Conservation (phyloP, 495 filamentous ascomycete genomes). For the Lasiosphaeris hirsuta region DNA sequence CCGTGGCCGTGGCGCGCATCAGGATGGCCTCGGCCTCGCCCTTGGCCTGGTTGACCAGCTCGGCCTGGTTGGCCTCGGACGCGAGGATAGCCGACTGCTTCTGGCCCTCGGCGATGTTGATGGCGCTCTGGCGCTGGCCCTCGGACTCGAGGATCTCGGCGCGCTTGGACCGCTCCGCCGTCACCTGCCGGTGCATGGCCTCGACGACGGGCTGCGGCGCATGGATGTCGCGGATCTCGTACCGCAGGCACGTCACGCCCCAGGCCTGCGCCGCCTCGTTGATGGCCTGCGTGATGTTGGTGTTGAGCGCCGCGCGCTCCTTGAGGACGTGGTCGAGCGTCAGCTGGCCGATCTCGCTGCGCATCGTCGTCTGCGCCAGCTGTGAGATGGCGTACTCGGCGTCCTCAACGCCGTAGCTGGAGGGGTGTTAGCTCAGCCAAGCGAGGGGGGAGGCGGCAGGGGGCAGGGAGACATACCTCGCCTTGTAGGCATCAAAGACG, state of each 20-base stretch:
- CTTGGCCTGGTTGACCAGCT: slow-evolving; percentile 85
- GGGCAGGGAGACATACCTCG: slow-evolving; percentile 55
- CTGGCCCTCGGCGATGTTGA: slow-evolving; percentile 95
- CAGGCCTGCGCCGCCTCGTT: slow-evolving; percentile 96
- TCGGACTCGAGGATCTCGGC: slow-evolving; percentile 96
- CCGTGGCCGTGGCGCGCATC: slow-evolving; percentile 80
- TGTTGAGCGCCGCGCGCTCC: slow-evolving; percentile 91
- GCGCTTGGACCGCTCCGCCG: slow-evolving; percentile 91
- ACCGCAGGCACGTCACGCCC: slow-evolving; percentile 93
- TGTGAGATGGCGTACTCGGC: slow-evolving; percentile 98
- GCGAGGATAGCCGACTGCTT: slow-evolving; percentile 96
- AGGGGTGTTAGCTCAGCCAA: not conserved
- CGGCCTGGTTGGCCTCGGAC: slow-evolving; percentile 83
- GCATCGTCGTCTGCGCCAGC: slow-evolving; percentile 97
- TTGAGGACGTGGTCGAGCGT: slow-evolving; percentile 96
- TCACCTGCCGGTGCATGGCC: slow-evolving; percentile 98
- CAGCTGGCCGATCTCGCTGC: slow-evolving; percentile 93
- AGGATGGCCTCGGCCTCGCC: slow-evolving; percentile 94
- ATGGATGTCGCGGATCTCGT: slow-evolving; percentile 98
- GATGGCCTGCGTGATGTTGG: slow-evolving; percentile 95
- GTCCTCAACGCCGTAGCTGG: slow-evolving; percentile 94
- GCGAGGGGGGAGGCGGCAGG: slow-evolving; percentile 11
- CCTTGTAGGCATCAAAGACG: slow-evolving; percentile 96
- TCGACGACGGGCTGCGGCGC: slow-evolving; percentile 88
- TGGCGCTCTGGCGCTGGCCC: slow-evolving; percentile 91